These are phyloP conservation scores for Fusarium austroafricanum DNA, from an alignment of 2,329 filamentous ascomycete genomes.

Conservation along the genomic window DNA sequence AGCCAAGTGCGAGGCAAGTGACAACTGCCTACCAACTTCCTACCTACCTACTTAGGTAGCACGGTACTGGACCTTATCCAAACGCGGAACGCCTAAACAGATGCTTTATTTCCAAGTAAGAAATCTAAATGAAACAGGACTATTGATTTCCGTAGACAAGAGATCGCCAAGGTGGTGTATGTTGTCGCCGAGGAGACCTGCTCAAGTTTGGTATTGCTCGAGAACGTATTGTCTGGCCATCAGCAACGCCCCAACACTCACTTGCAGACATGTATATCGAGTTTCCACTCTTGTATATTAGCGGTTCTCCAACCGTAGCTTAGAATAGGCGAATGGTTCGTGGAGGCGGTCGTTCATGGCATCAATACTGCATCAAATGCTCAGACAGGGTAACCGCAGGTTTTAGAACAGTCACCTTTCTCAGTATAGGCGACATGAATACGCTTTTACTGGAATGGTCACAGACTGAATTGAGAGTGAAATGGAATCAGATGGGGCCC, in stretches of 20 bases:
- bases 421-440: not conserved
- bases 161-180: too few relatives aligned
- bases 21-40: slow-evolving; percentile 13
- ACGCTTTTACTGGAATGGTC: too few relatives aligned
- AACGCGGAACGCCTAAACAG: not conserved
- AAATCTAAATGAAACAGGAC: not conserved
- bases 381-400: too few relatives aligned
- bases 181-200: too few relatives aligned
- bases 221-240: too few relatives aligned
- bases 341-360: not conserved
- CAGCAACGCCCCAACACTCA: too few relatives aligned
- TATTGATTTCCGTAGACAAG: too few relatives aligned
- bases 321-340: not conserved
- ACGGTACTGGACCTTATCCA: too few relatives aligned
- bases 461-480: not conserved
- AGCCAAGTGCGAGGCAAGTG: slow-evolving; percentile 42
- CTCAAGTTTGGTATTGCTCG: not conserved
- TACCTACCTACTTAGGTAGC: too few relatives aligned
- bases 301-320: not conserved
- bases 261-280: not conserved
- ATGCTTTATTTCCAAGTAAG: not conserved
- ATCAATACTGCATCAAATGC: not conserved
- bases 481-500: slow-evolving; percentile 17
- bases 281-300: too few relatives aligned
- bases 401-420: too few relatives aligned